A percentile compares a stretch with the other conserved stretches of the same genome.
Conservation (phyloP, 306 rosid species). For the Vigna angularis region DNA sequence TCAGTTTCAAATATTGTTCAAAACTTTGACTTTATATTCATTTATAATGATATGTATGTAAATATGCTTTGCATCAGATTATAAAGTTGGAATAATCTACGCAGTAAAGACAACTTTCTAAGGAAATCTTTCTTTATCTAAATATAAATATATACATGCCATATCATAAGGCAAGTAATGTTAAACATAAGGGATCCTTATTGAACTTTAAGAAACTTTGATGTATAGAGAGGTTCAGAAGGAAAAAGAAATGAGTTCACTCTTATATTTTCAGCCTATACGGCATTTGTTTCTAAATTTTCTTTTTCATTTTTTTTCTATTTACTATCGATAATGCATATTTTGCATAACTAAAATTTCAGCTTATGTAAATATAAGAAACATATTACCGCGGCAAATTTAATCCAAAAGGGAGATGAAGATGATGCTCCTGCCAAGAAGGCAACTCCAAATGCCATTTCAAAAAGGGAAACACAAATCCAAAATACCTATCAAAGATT, state of each 20-base stretch:
- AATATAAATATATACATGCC: too few relatives aligned
- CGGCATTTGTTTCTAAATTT: too few relatives aligned
- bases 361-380: not conserved
- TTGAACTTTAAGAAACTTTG: not conserved
- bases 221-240: too few relatives aligned
- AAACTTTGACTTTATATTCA: not conserved
- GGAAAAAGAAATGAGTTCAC: not conserved
- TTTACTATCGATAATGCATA: too few relatives aligned
- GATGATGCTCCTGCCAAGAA: not conserved
- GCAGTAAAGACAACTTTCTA: too few relatives aligned
- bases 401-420: not conserved
- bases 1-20: not conserved
- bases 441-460: conserved; percentile 2
- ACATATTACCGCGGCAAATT: not conserved
- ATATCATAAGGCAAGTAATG: too few relatives aligned
- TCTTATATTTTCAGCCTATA: too few relatives aligned
- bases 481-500: not conserved
- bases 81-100: too few relatives aligned
- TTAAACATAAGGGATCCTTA: too few relatives aligned
- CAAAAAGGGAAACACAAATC: not conserved
- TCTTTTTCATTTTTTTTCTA: too few relatives aligned
- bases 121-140: too few relatives aligned
- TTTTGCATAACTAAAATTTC: not conserved
- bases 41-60: not conserved
- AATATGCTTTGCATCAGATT: not conserved